Conservation (phyloP, 768 basidiomycete genomes). For the Terana coerulea region DNA sequence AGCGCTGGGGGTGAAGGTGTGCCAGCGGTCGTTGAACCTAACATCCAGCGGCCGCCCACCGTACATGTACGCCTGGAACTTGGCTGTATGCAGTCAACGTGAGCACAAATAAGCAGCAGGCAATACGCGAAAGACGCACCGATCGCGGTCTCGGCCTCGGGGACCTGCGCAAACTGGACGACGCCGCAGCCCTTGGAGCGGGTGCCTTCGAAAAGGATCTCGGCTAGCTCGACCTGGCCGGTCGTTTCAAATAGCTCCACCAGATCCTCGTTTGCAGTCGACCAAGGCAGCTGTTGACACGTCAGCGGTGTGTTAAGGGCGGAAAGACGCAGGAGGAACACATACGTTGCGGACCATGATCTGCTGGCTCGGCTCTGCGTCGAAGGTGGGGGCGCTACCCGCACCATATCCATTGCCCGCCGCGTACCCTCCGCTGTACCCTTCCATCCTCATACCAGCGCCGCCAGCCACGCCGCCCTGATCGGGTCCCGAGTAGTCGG, state of each 20-base stretch:
- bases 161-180: slow-evolving; percentile 85
- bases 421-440: slow-evolving; percentile 31
- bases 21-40: slow-evolving; percentile 94
- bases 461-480: slow-evolving; percentile 37
- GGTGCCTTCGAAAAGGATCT: slow-evolving; percentile 90
- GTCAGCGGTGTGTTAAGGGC: not conserved
- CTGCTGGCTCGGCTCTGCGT: slow-evolving; percentile 89
- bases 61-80: slow-evolving; percentile 95
- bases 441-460: slow-evolving; percentile 30
- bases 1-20: slow-evolving; percentile 84
- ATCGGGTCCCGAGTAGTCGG: slow-evolving; percentile 90
- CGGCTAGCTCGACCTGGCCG: slow-evolving; percentile 90
- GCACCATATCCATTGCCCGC: slow-evolving; percentile 34
- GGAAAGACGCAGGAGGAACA: slow-evolving; percentile 20
- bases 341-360: slow-evolving; percentile 98
- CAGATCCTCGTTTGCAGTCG: slow-evolving; percentile 96
- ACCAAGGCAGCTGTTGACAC: slow-evolving; percentile 82
- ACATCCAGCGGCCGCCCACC: slow-evolving; percentile 85
- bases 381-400: slow-evolving; percentile 39
- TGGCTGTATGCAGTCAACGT: slow-evolving; percentile 45
- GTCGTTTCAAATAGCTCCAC: slow-evolving; percentile 99
- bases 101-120: not conserved
- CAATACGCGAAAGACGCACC: slow-evolving; percentile 34
- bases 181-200: slow-evolving; percentile 95
- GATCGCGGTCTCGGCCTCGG: slow-evolving; percentile 93